phyloP scores from a whole-genome alignment of 768 basidiomycete species.

The Suillus subalutaceus region DNA sequence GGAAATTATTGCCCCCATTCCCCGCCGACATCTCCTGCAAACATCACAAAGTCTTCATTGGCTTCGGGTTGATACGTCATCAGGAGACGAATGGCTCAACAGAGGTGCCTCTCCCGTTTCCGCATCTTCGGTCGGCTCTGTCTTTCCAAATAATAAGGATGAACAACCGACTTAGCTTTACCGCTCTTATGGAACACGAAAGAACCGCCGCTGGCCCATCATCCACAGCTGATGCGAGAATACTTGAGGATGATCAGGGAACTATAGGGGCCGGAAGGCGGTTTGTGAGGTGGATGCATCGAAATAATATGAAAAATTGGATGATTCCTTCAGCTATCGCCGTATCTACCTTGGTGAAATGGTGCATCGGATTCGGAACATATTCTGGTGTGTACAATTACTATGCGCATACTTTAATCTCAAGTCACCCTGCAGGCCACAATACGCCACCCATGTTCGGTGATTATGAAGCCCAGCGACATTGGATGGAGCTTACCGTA shows the following conservation, averaged over 20 bases:
- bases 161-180: slow-evolving; percentile 41
- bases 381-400: slow-evolving; percentile 71
- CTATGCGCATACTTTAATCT: background rate
- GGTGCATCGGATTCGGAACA: slow-evolving; percentile 70
- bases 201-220: slow-evolving; percentile 14
- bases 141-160: slow-evolving; percentile 24
- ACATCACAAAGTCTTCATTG: slow-evolving; percentile 60
- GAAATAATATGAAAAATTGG: slow-evolving; percentile 58
- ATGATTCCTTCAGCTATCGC: slow-evolving; percentile 60
- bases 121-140: slow-evolving; percentile 31
- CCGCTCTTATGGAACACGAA: slow-evolving; percentile 44
- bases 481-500: slow-evolving; percentile 92
- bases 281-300: slow-evolving; percentile 85
- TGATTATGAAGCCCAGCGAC: slow-evolving; percentile 92
- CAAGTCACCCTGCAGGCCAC: slow-evolving; percentile 46
- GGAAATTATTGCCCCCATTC: slow-evolving; percentile 65
- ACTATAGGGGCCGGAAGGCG: slow-evolving; percentile 53
- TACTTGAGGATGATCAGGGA: slow-evolving; percentile 19
- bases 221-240: slow-evolving; percentile 18
- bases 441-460: slow-evolving; percentile 82
- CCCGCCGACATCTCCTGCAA: slow-evolving; percentile 68
- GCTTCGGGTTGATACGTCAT: slow-evolving; percentile 49
- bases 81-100: slow-evolving; percentile 44
- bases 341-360: slow-evolving; percentile 61
- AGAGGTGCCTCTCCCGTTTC: slow-evolving; percentile 38